Base-by-base conservation (phyloP, 495 filamentous ascomycete species). In the Xanthoparmelia taractica region DNA sequence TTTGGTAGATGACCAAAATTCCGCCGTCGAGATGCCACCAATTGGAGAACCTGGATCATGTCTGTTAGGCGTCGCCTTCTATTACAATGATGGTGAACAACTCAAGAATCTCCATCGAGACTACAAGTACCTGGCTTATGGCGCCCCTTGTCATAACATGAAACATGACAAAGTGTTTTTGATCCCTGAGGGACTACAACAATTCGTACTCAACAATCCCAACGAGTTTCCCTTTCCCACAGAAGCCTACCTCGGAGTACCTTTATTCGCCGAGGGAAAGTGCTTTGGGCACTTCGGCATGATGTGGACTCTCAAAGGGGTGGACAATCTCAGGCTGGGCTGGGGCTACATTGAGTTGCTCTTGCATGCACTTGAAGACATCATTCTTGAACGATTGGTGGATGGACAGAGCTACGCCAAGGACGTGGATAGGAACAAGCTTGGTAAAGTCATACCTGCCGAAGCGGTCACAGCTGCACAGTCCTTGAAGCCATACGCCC, bases 291-390 rank as follows among this genome's bases (percentile, higher is more conserved):
- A 91, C 73, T 84, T 92, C 66, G 89, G 89, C 17, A 75, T 87
- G 67, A 86, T 90, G 78, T 92, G 88, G 88, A 84, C 84, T 20
- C 70, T 73, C 27, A 79, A 87, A 63, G 88, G 85, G 11, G 74
- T 85, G 31, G 73, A 76, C 54, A 78, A 78, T 57, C 77, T 84
- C 57, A 74, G 68, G 20, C 67, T 90, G 50, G 79, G 84, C 23
- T 92, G 89, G 89, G 80, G 79, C 20, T 89, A 84, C 71, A 73
- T 89, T 25, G 87, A 91, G 68, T 83, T 89, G 82, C 76, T 91
- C 45, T 70, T 91, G 57, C 87, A 89, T 71, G 82, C 87, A n/a
- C 74, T 92, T 27, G 89, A 92, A 68, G 89, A 91, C 68, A 69
- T 88, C 62, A 82, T 92, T 41, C 75, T 84, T 29, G 75, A 83